A percentile compares a stretch with the other conserved stretches of the same genome.
Evolutionary conservation across 495 filamentous ascomycete genomes (phyloP).

Genomic region (Aspergillus cavernicola): DNA sequence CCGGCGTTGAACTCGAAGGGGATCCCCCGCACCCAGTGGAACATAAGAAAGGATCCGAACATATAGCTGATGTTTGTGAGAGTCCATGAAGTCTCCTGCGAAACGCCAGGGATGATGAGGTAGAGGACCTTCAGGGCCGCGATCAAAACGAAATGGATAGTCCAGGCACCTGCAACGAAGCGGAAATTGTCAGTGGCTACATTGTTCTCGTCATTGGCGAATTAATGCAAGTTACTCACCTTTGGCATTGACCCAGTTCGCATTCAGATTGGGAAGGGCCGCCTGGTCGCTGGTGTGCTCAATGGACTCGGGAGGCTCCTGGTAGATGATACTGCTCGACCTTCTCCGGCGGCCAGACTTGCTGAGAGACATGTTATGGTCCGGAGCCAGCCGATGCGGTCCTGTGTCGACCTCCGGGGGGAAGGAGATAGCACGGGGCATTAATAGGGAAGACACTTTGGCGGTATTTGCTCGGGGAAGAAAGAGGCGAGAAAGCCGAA

Average conservation of each 20-base stretch:
- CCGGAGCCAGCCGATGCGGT: conserved; percentile 48
- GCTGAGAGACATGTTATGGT: conserved; percentile 54
- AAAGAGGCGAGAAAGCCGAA: conserved; percentile 9
- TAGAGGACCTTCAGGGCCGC: conserved; percentile 87
- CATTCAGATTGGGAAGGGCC: conserved; percentile 90
- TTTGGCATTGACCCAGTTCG: conserved; percentile 98
- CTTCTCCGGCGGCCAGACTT: conserved; percentile 74
- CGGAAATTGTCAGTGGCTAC: neutral
- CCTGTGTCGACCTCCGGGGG: conserved; percentile 67
- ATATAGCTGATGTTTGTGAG: conserved; percentile 99
- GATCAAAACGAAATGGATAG: conserved; percentile 92
- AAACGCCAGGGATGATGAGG: conserved; percentile 90
- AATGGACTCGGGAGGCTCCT: conserved; percentile 87
- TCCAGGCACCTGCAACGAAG: conserved; percentile 70
- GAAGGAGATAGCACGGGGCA: conserved; percentile 77
- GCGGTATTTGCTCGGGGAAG: conserved; percentile 55
- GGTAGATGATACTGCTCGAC: conserved; percentile 94
- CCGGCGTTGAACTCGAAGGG: conserved; percentile 99
- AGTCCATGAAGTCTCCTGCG: conserved; percentile 97
- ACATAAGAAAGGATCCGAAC: conserved; percentile 98
- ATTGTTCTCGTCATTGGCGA: too few relatives aligned
- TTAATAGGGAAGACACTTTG: conserved; percentile 80
- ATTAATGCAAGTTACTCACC: conserved; percentile 56
- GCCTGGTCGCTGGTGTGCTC: conserved; percentile 96
- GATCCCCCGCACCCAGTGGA: conserved; percentile 96